Base-by-base conservation (phyloP, 306 rosid species). In the Quercus ilex region DNA sequence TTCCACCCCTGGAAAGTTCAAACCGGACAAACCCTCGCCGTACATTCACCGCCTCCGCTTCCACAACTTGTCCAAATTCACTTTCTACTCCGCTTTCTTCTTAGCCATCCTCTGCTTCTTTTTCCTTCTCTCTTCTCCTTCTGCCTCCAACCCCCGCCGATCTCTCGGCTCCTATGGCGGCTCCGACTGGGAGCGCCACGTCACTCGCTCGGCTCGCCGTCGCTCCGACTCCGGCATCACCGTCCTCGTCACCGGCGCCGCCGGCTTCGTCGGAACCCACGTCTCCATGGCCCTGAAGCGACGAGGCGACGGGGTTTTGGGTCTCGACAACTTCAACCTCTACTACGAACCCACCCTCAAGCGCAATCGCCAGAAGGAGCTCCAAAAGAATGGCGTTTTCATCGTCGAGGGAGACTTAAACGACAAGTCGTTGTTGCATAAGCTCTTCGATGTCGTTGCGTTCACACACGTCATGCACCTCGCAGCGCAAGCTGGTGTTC, bases 401-500 rank as follows among this genome's bases (percentile, higher is more conserved):
- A 74, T 93, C n/a, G 98, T 93, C 1, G 93, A 90, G 4, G 97
- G 93, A 30, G 98, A 93, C 60, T 59, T 93, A n/a, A 93, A 93
- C 77, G 91, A 93, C 78, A 75, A 83, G 3, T 51, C 57, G 17
- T 82, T 90, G 20, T 87, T 93, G 13, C 84, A 71, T 38, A 93
- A 91, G 85, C 97, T 93, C 38, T 93, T 93, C 78, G 98, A 93
- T 51, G 97, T 90, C 2, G 98, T 89, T 15, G 77, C 93, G 12
- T 93, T 93, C 69, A 89, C 90, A 0, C 97, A 93, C 81, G 95
- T 93, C 28, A 90, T 92, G 91, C 98, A 93, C 71, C 88, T 93
- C 0, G 98, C 97, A 3, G 98, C 98, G 0, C 98, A 93, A 80
- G 98, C 97, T 0, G 97, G 98, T 1, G 97, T 93, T 2, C 88